Base-by-base conservation (phyloP, 1,139 yeast genomes). In the Lodderomyces parapsilosis region DNA sequence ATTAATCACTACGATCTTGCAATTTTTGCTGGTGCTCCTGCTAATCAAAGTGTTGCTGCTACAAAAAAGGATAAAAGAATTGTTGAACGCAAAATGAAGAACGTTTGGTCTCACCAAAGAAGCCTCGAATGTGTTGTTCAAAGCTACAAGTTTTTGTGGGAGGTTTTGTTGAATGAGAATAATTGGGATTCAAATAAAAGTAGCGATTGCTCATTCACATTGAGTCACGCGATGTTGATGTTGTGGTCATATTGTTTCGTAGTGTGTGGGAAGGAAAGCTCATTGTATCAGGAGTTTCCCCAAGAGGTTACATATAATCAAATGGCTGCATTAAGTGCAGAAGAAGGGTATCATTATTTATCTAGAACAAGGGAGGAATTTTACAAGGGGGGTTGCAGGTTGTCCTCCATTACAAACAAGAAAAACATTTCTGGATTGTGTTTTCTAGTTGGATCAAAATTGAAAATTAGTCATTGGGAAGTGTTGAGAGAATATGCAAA, bases 1-100 rank as follows among this genome's bases (percentile, higher is more conserved):
- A 74, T 86, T 27, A 81, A 86, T 45, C 89, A 86, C 49, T 82
- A 85, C 59, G 96, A 88, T 59, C 78, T 86, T 44, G 86, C 86
- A 43, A 82, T 86, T 7, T 83, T 72, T 58, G 85, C 91, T 6
- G 96, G 96, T 1, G 86, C 90, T 1, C 93, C 94, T 0, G 81
- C 86, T 56, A 76, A 89, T 52, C 84, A 86, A 81, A 87, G 86
- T 58, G 94, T 86, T 23, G 74, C 72, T 42, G 86, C 89, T 1
- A 75, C 80, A 6, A 60, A 68, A 17, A 68, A 71, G 43, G 93
- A 78, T 56, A 74, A 76, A 51, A 66, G 65, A 47, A 68, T 73
- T 27, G 86, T 78, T 20, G 78, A 71, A 51, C 66, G 68, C 32
- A 77, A 80, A 55, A 69, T 83, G 36, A 65, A 58, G 41, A 59